Percentiles rank a stretch among this genome's conserved stretches.
These are phyloP conservation scores for Zygoascus flipseniorum DNA, from an alignment of 805 yeast genomes.

Conservation along the genomic window DNA sequence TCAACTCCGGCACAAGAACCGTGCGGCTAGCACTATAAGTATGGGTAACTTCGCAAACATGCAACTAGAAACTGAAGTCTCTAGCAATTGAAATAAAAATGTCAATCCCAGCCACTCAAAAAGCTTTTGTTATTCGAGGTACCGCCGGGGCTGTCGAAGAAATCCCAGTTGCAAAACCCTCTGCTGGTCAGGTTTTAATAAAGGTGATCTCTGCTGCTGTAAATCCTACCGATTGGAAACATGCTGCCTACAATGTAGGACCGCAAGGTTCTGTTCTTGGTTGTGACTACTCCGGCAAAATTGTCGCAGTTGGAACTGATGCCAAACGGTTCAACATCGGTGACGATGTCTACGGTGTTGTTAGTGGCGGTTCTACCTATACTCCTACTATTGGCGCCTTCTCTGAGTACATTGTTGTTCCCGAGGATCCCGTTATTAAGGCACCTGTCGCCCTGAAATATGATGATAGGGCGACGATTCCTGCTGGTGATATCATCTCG, in stretches of 20 bases:
- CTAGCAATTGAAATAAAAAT: neutral
- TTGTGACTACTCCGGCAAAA: slow-evolving; percentile 62
- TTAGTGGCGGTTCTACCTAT: slow-evolving; percentile 42
- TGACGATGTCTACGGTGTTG: slow-evolving; percentile 49
- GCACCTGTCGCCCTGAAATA: slow-evolving; percentile 24
- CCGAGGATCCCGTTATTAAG: slow-evolving; percentile 24
- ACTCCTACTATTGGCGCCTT: slow-evolving; percentile 46
- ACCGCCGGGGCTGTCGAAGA: slow-evolving; percentile 14
- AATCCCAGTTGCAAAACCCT: neutral
- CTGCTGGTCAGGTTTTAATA: slow-evolving; percentile 35
- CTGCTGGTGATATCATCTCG: slow-evolving; percentile 35
- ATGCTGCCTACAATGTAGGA: neutral
- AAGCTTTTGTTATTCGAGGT: neutral
- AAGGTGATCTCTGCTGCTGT: slow-evolving; percentile 47
- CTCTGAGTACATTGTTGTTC: slow-evolving; percentile 42
- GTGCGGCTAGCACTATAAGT: too few relatives aligned
- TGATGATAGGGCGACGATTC: slow-evolving; percentile 21
- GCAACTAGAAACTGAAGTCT: too few relatives aligned
- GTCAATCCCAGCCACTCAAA: neutral
- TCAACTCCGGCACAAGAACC: too few relatives aligned
- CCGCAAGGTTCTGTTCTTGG: slow-evolving; percentile 34
- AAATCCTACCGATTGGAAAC: slow-evolving; percentile 52
- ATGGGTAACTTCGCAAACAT: too few relatives aligned
- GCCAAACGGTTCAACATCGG: slow-evolving; percentile 54
- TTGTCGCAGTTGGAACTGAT: slow-evolving; percentile 55